Conservation (phyloP, 2,329 filamentous ascomycete species). For the Venturiaceae sp. region DNA sequence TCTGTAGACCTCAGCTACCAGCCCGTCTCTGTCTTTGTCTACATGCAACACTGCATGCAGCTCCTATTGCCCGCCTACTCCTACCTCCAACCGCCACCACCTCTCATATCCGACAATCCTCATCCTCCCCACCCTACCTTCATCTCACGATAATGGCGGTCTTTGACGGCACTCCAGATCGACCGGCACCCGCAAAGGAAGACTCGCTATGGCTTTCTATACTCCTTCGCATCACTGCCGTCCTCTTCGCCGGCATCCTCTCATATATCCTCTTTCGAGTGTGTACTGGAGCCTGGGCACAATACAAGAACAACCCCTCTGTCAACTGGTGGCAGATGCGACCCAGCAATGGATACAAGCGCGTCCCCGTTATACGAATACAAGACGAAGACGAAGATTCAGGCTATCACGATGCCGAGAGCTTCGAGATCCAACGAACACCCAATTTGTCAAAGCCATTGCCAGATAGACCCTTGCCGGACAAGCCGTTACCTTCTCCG, state of each 20-base stretch:
- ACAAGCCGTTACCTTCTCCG: slow-evolving; percentile 7
- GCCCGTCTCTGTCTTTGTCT: too few species aligned
- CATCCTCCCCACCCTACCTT: too few species aligned
- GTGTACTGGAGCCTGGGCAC: not conserved
- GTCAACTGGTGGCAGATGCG: not conserved
- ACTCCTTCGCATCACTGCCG: not conserved
- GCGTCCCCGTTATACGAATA: not conserved
- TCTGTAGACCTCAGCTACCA: too few species aligned
- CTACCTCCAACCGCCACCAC: too few species aligned
- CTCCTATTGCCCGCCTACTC: too few species aligned
- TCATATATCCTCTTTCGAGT: slow-evolving; percentile 5
- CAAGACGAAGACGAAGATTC: slow-evolving; percentile 5
- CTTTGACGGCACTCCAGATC: not conserved
- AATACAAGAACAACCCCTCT: not conserved
- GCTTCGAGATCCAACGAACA: slow-evolving; percentile 1
- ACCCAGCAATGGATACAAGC: not conserved
- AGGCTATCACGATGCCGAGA: slow-evolving; percentile 6
- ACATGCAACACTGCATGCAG: too few species aligned
- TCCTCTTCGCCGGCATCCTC: slow-evolving; percentile 5
- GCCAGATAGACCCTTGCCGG: slow-evolving; percentile 8
- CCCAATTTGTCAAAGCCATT: slow-evolving; percentile 2
- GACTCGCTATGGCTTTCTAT: not conserved
- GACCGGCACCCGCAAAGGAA: not conserved
- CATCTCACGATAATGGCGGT: not conserved
- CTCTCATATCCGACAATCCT: too few species aligned